Base-by-base conservation (phyloP, 1,139 yeast genomes). In the Yamadazyma trypodendri region DNA sequence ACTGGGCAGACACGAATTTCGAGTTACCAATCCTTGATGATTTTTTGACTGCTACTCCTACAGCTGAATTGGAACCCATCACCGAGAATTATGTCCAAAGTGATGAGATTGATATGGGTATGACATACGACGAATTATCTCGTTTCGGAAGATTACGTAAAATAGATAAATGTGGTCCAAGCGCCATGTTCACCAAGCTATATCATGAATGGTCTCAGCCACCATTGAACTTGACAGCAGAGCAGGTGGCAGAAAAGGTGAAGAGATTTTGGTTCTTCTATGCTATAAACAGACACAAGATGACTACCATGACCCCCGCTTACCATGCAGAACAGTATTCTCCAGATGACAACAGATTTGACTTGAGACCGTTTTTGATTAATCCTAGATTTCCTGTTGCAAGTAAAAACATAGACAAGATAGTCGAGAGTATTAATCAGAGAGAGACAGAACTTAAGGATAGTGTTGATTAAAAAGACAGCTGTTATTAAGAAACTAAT, bases 251-350 rank as follows among this genome's bases (percentile, higher is more conserved):
- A 2, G 89, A 79, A 36, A 94, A 94, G 59, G 98, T 92, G 7
- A 92, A 92, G 60, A 72, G 81, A 40, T 92, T 92, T 62, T 92
- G 87, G 74, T 90, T 86, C 69, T 92, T 77, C 56, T 92, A 92
- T 60, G 96, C 97, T 6, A 77, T 92, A 40, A 92, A 92, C 61
- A 80, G 99, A 54, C 99, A 92, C 63, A 92, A 92, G 63, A 94
- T 88, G 82, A 92, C 98, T 0, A 90, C 94, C 13, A 74, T 90
- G 62, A 92, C 99, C 0, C 99, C 99, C 11, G 79, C 95, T 17
- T 94, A 92, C 55, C 98, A 92, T 53, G 98, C 98, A 1, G 99
- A 92, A 58, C 95, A 87, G 55, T 92, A 94, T 57, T 88, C 97
- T 1, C 97, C 98, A 1, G 99, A 92, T 61, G 99, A 92, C 58